Evolutionary conservation across 1,139 yeast genomes (phyloP).

Genomic region (Debaryomycetaceae sp.): DNA sequence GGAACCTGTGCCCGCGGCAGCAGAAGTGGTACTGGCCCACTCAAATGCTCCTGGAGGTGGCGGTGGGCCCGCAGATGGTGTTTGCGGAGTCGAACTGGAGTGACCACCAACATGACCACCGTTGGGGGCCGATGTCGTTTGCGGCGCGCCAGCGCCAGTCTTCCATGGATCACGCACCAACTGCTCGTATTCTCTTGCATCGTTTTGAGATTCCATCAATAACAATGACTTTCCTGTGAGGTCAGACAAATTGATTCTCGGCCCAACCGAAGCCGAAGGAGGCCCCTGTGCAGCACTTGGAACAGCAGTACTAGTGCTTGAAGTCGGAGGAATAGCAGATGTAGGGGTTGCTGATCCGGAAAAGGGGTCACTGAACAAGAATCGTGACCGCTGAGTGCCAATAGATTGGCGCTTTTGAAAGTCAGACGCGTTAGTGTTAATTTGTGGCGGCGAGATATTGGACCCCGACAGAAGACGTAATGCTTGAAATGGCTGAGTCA

Average conservation of each 20-base stretch:
- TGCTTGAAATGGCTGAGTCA: slow-evolving; percentile 19
- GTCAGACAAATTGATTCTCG: slow-evolving; percentile 28
- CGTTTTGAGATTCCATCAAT: slow-evolving; percentile 53
- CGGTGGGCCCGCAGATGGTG: slow-evolving; percentile 29
- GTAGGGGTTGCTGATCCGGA: slow-evolving; percentile 19
- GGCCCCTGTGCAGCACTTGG: slow-evolving; percentile 12
- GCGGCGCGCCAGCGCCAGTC: not conserved
- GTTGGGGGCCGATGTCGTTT: slow-evolving; percentile 8
- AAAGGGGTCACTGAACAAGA: slow-evolving; percentile 67
- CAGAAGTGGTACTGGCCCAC: slow-evolving; percentile 20
- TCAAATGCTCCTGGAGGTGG: slow-evolving; percentile 27
- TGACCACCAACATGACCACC: slow-evolving; percentile 2
- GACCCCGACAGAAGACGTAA: slow-evolving; percentile 27
- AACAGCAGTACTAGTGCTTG: slow-evolving; percentile 10
- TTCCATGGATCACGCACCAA: slow-evolving; percentile 48
- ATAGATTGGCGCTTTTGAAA: slow-evolving; percentile 50
- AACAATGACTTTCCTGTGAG: slow-evolving; percentile 51
- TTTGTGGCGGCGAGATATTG: slow-evolving; percentile 27
- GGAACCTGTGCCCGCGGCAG: slow-evolving; percentile 11
- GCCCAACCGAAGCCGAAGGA: slow-evolving; percentile 7
- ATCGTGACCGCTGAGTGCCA: slow-evolving; percentile 60
- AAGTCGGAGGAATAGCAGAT: slow-evolving; percentile 4
- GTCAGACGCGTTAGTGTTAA: slow-evolving; percentile 14
- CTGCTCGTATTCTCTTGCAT: slow-evolving; percentile 49
- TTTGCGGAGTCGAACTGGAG: slow-evolving; percentile 31